phyloP scores from a whole-genome alignment of 345 rosid species.

The Pistacia atlantica region DNA sequence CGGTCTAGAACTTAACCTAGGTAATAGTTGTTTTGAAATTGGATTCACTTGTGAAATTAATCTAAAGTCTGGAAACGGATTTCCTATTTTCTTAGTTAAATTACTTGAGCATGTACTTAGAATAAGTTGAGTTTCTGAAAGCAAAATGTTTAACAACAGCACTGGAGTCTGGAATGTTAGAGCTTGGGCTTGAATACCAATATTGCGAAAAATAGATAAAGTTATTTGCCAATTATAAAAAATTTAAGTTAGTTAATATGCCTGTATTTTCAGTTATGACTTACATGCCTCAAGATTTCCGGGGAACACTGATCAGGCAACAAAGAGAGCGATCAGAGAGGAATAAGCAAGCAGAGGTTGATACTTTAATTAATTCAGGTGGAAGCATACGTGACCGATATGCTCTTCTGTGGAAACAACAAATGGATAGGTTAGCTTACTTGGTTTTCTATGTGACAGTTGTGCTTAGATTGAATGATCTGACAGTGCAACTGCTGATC shows the following conservation, averaged over 20 bases:
- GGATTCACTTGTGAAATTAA: neutral
- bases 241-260: neutral
- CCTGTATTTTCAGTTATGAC: slow-evolving; percentile 80
- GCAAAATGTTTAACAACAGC: neutral
- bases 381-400: slow-evolving; percentile 76
- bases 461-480: slow-evolving; percentile 17
- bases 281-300: slow-evolving; percentile 99
- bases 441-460: slow-evolving; percentile 16
- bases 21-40: neutral
- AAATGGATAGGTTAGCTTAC: slow-evolving; percentile 80
- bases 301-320: slow-evolving; percentile 82
- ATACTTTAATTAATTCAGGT: slow-evolving; percentile 75
- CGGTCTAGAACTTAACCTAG: neutral
- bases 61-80: neutral
- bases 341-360: slow-evolving; percentile 96
- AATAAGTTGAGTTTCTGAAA: neutral
- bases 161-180: neutral
- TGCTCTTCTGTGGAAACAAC: slow-evolving; percentile 93
- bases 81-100: neutral
- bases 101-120: neutral
- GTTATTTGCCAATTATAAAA: neutral
- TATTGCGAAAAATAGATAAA: neutral
- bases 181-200: neutral
- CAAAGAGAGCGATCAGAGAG: slow-evolving; percentile 97
- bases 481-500: slow-evolving; percentile 22